Conservation (phyloP, 2,329 filamentous ascomycete genomes). For the Penicillium digitatum region DNA sequence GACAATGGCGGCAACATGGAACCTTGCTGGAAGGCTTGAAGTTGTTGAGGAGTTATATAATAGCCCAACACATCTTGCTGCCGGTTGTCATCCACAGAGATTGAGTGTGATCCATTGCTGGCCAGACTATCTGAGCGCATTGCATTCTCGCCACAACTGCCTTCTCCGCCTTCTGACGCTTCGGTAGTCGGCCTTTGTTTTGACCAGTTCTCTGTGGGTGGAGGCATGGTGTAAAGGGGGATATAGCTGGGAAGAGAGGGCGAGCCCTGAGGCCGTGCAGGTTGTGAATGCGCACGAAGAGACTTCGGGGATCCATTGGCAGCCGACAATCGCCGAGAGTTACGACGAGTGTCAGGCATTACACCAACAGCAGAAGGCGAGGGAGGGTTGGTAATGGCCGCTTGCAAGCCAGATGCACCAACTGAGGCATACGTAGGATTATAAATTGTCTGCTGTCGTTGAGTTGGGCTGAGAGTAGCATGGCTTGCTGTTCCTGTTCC, state of each 20-base stretch:
- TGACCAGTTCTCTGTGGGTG: constrained; percentile 27
- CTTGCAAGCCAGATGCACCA: constrained; percentile 35
- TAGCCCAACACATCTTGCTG: constrained; percentile 46
- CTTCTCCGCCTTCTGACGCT: constrained; percentile 32
- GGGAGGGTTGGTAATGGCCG: constrained; percentile 44
- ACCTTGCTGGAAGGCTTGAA: constrained; percentile 41
- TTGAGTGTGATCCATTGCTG: constrained; percentile 31
- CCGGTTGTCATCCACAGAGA: constrained; percentile 38
- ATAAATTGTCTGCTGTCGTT: constrained; percentile 37
- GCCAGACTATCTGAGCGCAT: constrained; percentile 34
- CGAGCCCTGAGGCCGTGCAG: constrained; percentile 44
- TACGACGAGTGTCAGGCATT: constrained; percentile 44
- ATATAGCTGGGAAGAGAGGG: constrained; percentile 31
- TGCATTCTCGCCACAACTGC: constrained; percentile 33
- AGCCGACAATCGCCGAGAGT: constrained; percentile 44
- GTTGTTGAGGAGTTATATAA: constrained; percentile 44
- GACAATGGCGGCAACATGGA: constrained; percentile 38
- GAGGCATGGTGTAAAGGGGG: constrained; percentile 33
- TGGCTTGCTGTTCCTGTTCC: constrained; percentile 39
- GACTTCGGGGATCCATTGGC: constrained; percentile 43
- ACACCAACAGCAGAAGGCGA: constrained; percentile 42
- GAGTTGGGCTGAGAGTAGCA: constrained; percentile 29
- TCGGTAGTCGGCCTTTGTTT: constrained; percentile 32
- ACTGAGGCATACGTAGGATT: constrained; percentile 37
- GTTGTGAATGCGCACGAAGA: constrained; percentile 49